phyloP scores from a whole-genome alignment of 306 rosid species.

The Cucurbita ficifolia region DNA sequence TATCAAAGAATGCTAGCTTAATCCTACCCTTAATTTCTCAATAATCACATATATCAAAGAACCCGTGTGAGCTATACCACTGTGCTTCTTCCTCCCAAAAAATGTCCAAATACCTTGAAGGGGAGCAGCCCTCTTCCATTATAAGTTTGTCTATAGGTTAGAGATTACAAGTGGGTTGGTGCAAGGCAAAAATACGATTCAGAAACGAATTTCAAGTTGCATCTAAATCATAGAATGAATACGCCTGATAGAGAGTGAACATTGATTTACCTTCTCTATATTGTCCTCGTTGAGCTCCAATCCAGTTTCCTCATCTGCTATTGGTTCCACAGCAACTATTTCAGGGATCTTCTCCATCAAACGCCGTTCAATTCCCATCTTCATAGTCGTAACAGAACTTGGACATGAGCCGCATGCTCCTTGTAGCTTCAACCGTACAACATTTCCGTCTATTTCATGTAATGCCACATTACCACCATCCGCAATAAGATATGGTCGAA shows the following conservation, averaged over 20 bases:
- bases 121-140: not conserved
- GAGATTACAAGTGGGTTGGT: not conserved
- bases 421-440: slow-evolving; percentile 84
- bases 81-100: not conserved
- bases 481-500: slow-evolving; percentile 77
- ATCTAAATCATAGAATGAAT: not conserved
- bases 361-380: slow-evolving; percentile 86
- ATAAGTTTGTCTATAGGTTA: not conserved
- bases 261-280: slow-evolving; percentile 54
- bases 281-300: slow-evolving; percentile 79
- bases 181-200: not conserved
- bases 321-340: slow-evolving; percentile 84
- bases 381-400: slow-evolving; percentile 83
- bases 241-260: not conserved
- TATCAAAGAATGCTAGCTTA: not conserved
- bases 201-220: not conserved
- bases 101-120: not conserved
- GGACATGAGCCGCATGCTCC: slow-evolving; percentile 99
- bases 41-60: not conserved
- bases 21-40: not conserved
- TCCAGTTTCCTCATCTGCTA: slow-evolving; percentile 71
- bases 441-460: slow-evolving; percentile 80
- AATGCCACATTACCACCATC: slow-evolving; percentile 90
- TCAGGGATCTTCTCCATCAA: slow-evolving; percentile 94
- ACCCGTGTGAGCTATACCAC: not conserved